phyloP scores from a whole-genome alignment of 108 stramenopile genomes.

The Conticribra weissflogii region DNA sequence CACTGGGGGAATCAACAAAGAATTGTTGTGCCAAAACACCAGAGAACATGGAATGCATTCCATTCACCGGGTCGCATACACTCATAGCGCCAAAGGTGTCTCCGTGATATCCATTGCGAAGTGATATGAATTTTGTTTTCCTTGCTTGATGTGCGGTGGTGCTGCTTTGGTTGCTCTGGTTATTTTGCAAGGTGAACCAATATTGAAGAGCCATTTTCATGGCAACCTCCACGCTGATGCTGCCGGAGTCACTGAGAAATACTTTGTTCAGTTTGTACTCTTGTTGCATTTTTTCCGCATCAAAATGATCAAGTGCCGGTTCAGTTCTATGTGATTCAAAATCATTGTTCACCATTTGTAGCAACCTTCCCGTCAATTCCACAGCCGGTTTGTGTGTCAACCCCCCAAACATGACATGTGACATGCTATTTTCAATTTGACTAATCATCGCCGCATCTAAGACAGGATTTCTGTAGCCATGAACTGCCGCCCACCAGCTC shows the following conservation, averaged over 20 bases:
- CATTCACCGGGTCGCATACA: conserved; percentile 87
- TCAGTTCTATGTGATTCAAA: not conserved
- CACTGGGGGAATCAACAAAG: conserved; percentile 58
- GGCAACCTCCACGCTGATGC: conserved; percentile 82
- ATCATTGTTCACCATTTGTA: conserved; percentile 43
- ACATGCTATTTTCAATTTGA: conserved; percentile 62
- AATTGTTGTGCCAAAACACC: conserved; percentile 57
- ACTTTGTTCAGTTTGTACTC: conserved; percentile 64
- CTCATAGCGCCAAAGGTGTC: conserved; percentile 91
- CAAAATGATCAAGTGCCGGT: not conserved
- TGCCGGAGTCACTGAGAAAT: conserved; percentile 82
- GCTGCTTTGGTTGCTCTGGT: conserved; percentile 3
- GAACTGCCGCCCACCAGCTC: conserved; percentile 88
- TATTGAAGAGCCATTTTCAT: conserved; percentile 95
- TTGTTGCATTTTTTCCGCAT: conserved; percentile 10
- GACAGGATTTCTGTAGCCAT: conserved; percentile 78
- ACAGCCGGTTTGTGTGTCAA: conserved; percentile 84
- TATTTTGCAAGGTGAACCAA: conserved; percentile 50
- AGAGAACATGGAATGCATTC: conserved; percentile 79
- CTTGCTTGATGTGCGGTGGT: not conserved
- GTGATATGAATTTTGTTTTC: conserved; percentile 68
- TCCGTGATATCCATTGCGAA: conserved; percentile 88
- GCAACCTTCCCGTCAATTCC: conserved; percentile 50
- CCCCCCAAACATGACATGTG: conserved; percentile 93
- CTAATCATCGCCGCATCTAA: conserved; percentile 70